phyloP scores from a whole-genome alignment of 176 grass and related monocot genomes.

The Phoenix dactylifera region DNA sequence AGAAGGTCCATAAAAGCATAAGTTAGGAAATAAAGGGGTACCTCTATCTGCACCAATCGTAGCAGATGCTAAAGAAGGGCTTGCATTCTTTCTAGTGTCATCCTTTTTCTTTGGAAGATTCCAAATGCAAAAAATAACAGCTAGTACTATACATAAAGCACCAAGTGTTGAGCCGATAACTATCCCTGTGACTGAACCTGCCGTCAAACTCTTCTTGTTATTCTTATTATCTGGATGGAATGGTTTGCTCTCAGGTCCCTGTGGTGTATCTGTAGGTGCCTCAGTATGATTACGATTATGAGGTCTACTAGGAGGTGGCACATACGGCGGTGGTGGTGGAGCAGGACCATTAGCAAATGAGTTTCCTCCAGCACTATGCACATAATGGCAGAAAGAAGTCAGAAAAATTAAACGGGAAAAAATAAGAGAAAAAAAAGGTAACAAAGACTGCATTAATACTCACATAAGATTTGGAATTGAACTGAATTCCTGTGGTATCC shows the following conservation, averaged over 20 bases:
- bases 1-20: neutral
- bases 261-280: slow-evolving; percentile 32
- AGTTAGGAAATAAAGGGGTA: slow-evolving; percentile 26
- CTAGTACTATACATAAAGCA: slow-evolving; percentile 36
- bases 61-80: slow-evolving; percentile 46
- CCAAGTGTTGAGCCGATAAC: slow-evolving; percentile 49
- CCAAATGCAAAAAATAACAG: slow-evolving; percentile 43
- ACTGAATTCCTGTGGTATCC: slow-evolving; percentile 80
- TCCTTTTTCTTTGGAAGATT: slow-evolving; percentile 48
- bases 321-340: slow-evolving; percentile 76
- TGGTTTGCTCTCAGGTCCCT: slow-evolving; percentile 24
- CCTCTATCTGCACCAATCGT: slow-evolving; percentile 54
- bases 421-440: slow-evolving; percentile 2
- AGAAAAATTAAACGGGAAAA: slow-evolving; percentile 9
- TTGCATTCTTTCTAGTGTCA: slow-evolving; percentile 44
- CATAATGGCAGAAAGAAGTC: slow-evolving; percentile 31
- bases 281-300: slow-evolving; percentile 21
- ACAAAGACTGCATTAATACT: slow-evolving; percentile 13
- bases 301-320: slow-evolving; percentile 49
- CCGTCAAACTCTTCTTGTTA: slow-evolving; percentile 51
- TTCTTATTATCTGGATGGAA: slow-evolving; percentile 16
- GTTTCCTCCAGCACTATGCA: slow-evolving; percentile 68
- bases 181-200: slow-evolving; percentile 52
- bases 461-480: slow-evolving; percentile 86
- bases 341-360: slow-evolving; percentile 69